Evolutionary conservation across 2,329 filamentous ascomycete species (phyloP).

Genomic region (Biscogniauxia sp.): DNA sequence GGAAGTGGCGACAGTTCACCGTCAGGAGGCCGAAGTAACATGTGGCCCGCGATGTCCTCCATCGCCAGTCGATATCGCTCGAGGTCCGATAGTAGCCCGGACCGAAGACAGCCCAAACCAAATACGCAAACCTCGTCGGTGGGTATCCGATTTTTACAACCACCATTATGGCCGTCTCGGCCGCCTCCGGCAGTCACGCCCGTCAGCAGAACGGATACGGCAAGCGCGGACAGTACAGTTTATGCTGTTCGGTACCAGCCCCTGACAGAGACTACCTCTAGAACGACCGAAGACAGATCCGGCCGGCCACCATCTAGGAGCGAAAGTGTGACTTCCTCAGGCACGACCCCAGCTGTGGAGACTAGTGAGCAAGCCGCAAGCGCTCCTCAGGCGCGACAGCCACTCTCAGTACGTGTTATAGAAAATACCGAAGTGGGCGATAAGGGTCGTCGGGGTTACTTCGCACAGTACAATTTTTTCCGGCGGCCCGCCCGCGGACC

Average conservation of each 20-base stretch:
- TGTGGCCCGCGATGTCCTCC: conserved; percentile 42
- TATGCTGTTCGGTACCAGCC: conserved; percentile 63
- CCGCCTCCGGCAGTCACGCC: conserved; percentile 55
- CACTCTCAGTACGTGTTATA: conserved; percentile 1
- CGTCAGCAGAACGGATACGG: conserved; percentile 60
- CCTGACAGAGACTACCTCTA: conserved; percentile 49
- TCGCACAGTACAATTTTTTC: conserved; percentile 23
- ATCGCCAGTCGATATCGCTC: conserved; percentile 39
- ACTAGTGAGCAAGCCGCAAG: conserved; percentile 12
- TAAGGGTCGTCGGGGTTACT: conserved; percentile 17
- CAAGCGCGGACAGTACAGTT: conserved; percentile 62
- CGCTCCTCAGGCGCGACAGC: conserved; percentile 9
- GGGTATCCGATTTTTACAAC: conserved; percentile 40
- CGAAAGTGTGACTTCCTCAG: conserved; percentile 32
- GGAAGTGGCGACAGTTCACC: conserved; percentile 31
- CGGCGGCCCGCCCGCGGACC: conserved; percentile 23
- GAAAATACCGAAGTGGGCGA: conserved; percentile 10
- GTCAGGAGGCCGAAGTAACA: conserved; percentile 30
- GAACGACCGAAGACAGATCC: conserved; percentile 40
- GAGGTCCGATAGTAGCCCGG: conserved; percentile 22
- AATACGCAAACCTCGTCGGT: conserved; percentile 20
- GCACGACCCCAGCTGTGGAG: conserved; percentile 15
- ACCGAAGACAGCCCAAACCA: conserved; percentile 13
- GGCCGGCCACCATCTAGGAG: conserved; percentile 36
- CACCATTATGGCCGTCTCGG: conserved; percentile 54